Evolutionary conservation across 2,329 filamentous ascomycete genomes (phyloP).

Genomic region (Pseudocercospora fuligena): DNA sequence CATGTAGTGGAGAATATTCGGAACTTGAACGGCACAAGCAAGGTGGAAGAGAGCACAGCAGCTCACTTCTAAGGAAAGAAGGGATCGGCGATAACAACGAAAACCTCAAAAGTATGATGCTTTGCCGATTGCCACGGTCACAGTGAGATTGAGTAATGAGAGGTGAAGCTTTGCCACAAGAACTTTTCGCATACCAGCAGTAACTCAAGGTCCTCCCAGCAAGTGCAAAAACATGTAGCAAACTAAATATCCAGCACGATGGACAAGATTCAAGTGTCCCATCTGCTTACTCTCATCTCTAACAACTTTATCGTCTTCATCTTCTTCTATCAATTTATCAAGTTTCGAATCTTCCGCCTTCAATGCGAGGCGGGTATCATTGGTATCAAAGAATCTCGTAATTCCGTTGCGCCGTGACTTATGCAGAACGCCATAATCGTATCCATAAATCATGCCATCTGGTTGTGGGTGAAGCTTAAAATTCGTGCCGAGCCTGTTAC

Average conservation of each 20-base stretch:
- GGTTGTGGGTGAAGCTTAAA: not conserved
- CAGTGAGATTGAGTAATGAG: not conserved
- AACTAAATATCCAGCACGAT: not conserved
- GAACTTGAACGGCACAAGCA: not conserved
- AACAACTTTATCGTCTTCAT: not conserved
- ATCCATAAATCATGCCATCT: not conserved
- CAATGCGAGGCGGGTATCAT: conserved; percentile 2
- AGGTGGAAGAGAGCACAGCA: not conserved
- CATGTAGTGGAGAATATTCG: not conserved
- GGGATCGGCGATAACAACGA: not conserved
- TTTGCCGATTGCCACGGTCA: not conserved
- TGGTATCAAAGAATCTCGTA: conserved; percentile 3
- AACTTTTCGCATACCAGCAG: not conserved
- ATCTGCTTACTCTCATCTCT: conserved; percentile 1
- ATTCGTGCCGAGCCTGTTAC: conserved; percentile 1
- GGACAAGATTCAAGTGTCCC: not conserved
- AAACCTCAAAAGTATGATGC: not conserved
- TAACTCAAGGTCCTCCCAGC: not conserved
- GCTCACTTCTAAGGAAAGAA: not conserved
- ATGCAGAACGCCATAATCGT: conserved; percentile 5
- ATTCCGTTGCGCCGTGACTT: not conserved
- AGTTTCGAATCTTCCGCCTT: not conserved
- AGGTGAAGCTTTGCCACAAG: not conserved
- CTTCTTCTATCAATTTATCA: not conserved
- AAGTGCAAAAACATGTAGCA: not conserved